Evolutionary conservation across 129 eudicot species (phyloP).

Genomic region (Cynara cardunculus): DNA sequence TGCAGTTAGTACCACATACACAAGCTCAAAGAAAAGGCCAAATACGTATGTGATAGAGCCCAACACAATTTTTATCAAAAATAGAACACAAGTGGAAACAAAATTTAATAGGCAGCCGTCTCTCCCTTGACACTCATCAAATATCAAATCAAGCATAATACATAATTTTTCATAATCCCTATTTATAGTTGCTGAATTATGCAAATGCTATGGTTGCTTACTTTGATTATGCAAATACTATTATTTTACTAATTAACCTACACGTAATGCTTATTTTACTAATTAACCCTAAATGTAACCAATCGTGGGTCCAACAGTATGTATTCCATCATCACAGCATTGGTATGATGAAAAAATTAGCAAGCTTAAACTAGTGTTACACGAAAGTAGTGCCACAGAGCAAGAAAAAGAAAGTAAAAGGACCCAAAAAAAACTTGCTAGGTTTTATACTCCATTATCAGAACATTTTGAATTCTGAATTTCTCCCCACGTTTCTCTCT

Average conservation of each 20-base stretch:
- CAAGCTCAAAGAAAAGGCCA: neutral
- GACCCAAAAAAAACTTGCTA: no score
- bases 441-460: no score
- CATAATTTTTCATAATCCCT: neutral
- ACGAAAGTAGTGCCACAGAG: no score
- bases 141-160: neutral
- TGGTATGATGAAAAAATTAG: neutral
- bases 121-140: neutral
- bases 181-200: neutral
- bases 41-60: neutral
- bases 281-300: no score
- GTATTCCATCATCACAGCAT: neutral
- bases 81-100: neutral
- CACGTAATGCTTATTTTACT: neutral
- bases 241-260: neutral
- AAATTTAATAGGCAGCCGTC: neutral
- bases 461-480: no score
- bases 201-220: neutral
- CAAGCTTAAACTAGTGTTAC: no score
- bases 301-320: no score
- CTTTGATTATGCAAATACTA: neutral
- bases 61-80: neutral
- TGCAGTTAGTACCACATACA: neutral
- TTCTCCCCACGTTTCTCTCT: no score
- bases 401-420: no score